Percentiles rank a stretch among this genome's conserved stretches.
phyloP scores from a whole-genome alignment of 2,329 filamentous ascomycete genomes.

The Beauveria pseudobassiana region DNA sequence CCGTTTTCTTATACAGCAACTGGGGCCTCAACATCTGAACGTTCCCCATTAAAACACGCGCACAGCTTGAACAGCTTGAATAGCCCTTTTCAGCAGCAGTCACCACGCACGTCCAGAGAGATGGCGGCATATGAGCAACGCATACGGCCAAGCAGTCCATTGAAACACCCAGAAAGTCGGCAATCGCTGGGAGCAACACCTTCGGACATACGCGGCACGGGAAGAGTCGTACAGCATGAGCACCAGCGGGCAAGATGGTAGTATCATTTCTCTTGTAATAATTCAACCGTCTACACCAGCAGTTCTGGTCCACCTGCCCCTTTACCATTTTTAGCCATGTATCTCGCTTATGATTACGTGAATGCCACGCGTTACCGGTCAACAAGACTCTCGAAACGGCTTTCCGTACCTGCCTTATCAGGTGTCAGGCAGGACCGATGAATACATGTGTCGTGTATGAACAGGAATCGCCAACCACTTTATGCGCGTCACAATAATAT shows the following conservation, averaged over 20 bases:
- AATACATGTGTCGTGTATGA: background rate
- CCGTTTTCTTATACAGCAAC: conserved; percentile 16
- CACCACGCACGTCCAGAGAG: conserved; percentile 53
- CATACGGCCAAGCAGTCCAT: conserved; percentile 32
- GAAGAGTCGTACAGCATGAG: background rate
- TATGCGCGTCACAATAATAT: background rate
- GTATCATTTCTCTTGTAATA: background rate
- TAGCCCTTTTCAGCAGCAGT: conserved; percentile 27
- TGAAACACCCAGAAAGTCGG: conserved; percentile 28
- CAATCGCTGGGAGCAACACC: conserved; percentile 14
- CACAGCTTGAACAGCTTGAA: conserved; percentile 53
- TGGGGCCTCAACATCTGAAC: conserved; percentile 71
- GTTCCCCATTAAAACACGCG: conserved; percentile 77
- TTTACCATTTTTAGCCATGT: background rate
- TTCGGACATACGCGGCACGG: background rate
- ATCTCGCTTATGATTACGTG: background rate
- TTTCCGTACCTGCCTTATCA: background rate
- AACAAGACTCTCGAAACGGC: background rate
- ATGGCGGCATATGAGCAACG: conserved; percentile 53
- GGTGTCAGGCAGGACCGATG: background rate
- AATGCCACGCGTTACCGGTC: background rate
- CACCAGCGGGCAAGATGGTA: conserved; percentile 5
- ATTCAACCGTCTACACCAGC: background rate
- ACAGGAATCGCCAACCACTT: background rate
- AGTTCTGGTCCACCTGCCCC: no score